A percentile compares a stretch with the other conserved stretches of the same genome.
phyloP scores from a whole-genome alignment of 208 protist genomes.

The Herpetomonas muscarum region DNA sequence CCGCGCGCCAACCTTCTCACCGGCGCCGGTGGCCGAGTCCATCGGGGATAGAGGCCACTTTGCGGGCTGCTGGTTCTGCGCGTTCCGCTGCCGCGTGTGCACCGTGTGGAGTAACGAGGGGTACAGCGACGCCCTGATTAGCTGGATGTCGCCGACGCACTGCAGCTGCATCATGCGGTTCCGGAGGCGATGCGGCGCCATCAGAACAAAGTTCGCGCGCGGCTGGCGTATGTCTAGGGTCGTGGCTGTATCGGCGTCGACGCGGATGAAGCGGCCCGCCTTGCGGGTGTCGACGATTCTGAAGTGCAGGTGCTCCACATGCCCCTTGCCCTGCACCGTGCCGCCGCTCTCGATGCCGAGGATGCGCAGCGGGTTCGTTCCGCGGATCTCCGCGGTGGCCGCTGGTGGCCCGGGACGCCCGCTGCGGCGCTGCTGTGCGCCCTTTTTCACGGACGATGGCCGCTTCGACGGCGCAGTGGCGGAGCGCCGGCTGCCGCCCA shows the following conservation, averaged over 20 bases:
- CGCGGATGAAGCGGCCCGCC: constrained; percentile 31
- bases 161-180: constrained; percentile 45
- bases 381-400: background rate
- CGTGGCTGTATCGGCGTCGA: constrained; percentile 27
- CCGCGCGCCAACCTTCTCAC: too few species aligned
- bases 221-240: constrained; percentile 34
- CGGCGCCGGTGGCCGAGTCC: too few species aligned
- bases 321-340: constrained; percentile 58
- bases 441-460: background rate
- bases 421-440: background rate
- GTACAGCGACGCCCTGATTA: constrained; percentile 29
- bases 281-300: constrained; percentile 44
- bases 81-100: constrained; percentile 7
- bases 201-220: constrained; percentile 54
- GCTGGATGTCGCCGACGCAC: constrained; percentile 52
- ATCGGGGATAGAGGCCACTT: too few species aligned
- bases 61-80: background rate
- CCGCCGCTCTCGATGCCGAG: constrained; percentile 27
- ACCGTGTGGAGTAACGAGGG: constrained; percentile 39
- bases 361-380: background rate
- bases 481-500: too few species aligned
- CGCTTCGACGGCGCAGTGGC: too few species aligned
- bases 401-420: constrained; percentile 1
- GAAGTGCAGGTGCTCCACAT: constrained; percentile 28
- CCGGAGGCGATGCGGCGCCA: constrained; percentile 27